These are phyloP conservation scores for Ceratocystis cacaofunesta DNA, from an alignment of 2,329 filamentous ascomycete species.

Conservation along the genomic window DNA sequence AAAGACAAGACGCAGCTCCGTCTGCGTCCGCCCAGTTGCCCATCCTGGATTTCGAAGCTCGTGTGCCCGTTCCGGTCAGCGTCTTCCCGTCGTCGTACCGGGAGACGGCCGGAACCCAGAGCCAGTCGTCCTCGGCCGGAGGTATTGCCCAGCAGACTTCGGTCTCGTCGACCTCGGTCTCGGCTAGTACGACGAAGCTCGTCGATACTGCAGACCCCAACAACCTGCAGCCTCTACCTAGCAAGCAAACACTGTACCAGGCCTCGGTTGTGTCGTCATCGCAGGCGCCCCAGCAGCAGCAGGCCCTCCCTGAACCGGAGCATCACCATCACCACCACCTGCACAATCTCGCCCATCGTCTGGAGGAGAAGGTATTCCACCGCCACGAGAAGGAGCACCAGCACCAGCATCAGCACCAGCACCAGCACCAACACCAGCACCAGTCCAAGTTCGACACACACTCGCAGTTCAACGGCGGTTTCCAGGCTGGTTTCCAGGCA, in stretches of 20 bases:
- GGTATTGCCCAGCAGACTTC: slow-evolving; percentile 21
- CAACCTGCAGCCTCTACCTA: slow-evolving; percentile 39
- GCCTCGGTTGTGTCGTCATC: slow-evolving; percentile 11
- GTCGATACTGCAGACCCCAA: slow-evolving; percentile 51
- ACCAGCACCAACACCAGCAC: not conserved
- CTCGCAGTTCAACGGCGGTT: not conserved
- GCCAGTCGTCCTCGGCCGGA: slow-evolving; percentile 1
- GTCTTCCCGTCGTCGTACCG: slow-evolving; percentile 98
- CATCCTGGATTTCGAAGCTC: slow-evolving; percentile 99
- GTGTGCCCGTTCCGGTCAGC: slow-evolving; percentile 98
- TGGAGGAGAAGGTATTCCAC: slow-evolving; percentile 1
- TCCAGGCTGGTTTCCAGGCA: not conserved
- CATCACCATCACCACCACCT: slow-evolving; percentile 11
- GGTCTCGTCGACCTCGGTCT: slow-evolving; percentile 6
- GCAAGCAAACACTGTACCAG: slow-evolving; percentile 17
- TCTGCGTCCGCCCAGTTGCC: slow-evolving; percentile 42
- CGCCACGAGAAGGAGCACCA: not conserved
- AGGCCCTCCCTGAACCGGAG: slow-evolving; percentile 5
- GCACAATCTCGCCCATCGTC: not conserved
- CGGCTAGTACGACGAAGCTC: slow-evolving; percentile 28
- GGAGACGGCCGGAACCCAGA: slow-evolving; percentile 28
- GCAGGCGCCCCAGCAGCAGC: slow-evolving; percentile 9
- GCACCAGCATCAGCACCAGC: not conserved
- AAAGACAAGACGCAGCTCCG: not conserved
- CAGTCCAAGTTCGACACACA: not conserved